Conservation (phyloP, 2,329 filamentous ascomycete species). For the Anisogramma anomala region DNA sequence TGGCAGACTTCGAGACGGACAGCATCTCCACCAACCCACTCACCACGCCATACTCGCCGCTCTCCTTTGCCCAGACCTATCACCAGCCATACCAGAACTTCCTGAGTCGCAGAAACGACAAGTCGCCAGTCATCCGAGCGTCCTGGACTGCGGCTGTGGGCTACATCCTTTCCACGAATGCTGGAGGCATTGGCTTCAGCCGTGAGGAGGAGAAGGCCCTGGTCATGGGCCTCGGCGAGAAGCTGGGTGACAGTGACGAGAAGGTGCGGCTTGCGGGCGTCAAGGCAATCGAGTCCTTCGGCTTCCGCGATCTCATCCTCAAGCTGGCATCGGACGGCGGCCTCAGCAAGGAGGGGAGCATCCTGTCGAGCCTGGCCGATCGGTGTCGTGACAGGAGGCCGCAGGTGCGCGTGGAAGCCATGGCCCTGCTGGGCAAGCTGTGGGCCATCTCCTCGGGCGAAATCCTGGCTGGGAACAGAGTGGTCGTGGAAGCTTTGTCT, state of each 20-base stretch:
- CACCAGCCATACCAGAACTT: slow-evolving; percentile 71
- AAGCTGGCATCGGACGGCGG: slow-evolving; percentile 71
- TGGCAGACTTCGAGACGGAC: slow-evolving; percentile 45
- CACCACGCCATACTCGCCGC: slow-evolving; percentile 72
- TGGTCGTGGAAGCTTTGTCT: slow-evolving; percentile 61
- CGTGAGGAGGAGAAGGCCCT: slow-evolving; percentile 69
- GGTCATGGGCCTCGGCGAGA: slow-evolving; percentile 62
- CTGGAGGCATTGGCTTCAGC: slow-evolving; percentile 78
- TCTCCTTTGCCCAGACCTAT: slow-evolving; percentile 80
- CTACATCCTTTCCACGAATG: slow-evolving; percentile 80
- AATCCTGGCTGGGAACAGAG: slow-evolving; percentile 70
- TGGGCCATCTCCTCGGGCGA: slow-evolving; percentile 92
- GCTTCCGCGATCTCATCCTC: slow-evolving; percentile 66
- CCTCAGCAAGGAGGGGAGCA: slow-evolving; percentile 62
- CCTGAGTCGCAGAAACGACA: slow-evolving; percentile 75
- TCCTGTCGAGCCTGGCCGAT: slow-evolving; percentile 73
- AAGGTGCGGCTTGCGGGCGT: slow-evolving; percentile 85
- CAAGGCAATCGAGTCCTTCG: slow-evolving; percentile 69
- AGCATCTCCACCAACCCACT: slow-evolving; percentile 49
- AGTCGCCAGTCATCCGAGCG: slow-evolving; percentile 67
- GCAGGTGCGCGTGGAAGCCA: slow-evolving; percentile 72
- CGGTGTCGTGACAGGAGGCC: slow-evolving; percentile 78
- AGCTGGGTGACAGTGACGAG: slow-evolving; percentile 80
- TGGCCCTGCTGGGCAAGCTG: slow-evolving; percentile 70
- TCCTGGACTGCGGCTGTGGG: slow-evolving; percentile 79